Conservation (phyloP, 139 green algal species). For the Coelastrella sp. region DNA sequence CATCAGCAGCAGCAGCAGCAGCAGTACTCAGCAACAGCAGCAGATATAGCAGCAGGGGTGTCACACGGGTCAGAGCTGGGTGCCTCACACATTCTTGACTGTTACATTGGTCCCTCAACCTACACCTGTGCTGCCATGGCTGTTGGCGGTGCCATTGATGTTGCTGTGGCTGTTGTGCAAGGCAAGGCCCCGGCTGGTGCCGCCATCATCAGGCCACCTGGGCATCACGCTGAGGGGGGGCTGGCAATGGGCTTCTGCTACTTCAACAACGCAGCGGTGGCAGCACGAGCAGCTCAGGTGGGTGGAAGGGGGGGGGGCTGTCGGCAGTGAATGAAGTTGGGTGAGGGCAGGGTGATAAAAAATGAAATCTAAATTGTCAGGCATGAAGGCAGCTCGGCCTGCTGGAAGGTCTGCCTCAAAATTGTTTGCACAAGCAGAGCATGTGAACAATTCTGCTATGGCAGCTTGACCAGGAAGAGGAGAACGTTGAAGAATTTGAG, state of each 20-base stretch:
- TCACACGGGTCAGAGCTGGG: slow-evolving; percentile 12
- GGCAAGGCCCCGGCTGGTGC: slow-evolving; percentile 57
- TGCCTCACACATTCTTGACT: slow-evolving; percentile 56
- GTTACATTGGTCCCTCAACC: slow-evolving; percentile 76
- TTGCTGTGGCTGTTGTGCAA: slow-evolving; percentile 60
- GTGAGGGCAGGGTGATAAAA: too few species aligned
- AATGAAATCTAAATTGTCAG: too few species aligned
- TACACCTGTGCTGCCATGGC: slow-evolving; percentile 71
- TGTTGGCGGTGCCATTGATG: slow-evolving; percentile 74
- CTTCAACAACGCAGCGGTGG: slow-evolving; percentile 80
- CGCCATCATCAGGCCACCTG: slow-evolving; percentile 79
- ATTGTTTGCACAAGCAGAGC: too few species aligned
- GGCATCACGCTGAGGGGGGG: slow-evolving; percentile 82
- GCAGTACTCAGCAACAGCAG: neutral
- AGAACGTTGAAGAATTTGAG: too few species aligned
- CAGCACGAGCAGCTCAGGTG: slow-evolving; percentile 22
- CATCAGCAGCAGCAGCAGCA: slow-evolving; percentile 17
- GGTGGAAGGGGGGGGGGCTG: neutral
- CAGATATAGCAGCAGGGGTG: neutral
- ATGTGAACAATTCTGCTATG: too few species aligned
- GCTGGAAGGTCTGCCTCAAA: too few species aligned
- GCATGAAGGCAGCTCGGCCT: too few species aligned
- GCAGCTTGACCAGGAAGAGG: too few species aligned
- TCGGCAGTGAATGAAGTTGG: too few species aligned
- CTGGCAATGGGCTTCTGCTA: slow-evolving; percentile 91